Conservation (phyloP, 2,329 filamentous ascomycete species). For the Ceratocystis ficicola region DNA sequence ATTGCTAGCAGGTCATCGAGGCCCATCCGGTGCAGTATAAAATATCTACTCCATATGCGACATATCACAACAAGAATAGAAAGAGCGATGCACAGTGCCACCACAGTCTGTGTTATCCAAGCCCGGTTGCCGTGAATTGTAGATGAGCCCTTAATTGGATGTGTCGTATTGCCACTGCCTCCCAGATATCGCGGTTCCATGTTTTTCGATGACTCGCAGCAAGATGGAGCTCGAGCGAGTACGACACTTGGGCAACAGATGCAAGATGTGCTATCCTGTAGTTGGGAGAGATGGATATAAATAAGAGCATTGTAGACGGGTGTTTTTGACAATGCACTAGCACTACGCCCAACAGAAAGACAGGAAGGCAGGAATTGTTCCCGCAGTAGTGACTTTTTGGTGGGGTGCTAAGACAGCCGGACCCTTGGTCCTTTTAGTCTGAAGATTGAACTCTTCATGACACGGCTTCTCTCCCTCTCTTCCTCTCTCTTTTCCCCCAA, state of each 20-base stretch:
- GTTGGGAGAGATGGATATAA: not conserved
- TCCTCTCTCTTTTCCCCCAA: not conserved
- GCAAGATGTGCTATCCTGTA: not conserved
- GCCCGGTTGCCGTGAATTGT: conserved; percentile 18
- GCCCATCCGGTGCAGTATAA: conserved; percentile 26
- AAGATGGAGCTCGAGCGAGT: not conserved
- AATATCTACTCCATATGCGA: conserved; percentile 26
- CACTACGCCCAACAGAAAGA: not conserved
- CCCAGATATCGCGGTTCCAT: not conserved
- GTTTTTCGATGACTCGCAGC: not conserved
- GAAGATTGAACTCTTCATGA: not conserved
- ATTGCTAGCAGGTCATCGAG: conserved; percentile 26
- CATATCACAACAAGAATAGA: conserved; percentile 23
- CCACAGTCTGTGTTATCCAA: conserved; percentile 22
- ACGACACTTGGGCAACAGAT: not conserved
- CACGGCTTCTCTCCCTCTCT: not conserved
- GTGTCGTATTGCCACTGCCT: not conserved
- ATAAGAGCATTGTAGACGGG: not conserved
- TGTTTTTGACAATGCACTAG: too few relatives aligned
- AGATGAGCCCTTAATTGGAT: not conserved
- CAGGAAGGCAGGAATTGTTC: not conserved
- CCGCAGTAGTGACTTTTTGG: not conserved
- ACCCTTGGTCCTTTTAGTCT: not conserved
- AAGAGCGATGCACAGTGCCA: conserved; percentile 24
- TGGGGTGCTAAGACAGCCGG: not conserved